Evolutionary conservation across 2,329 filamentous ascomycete genomes (phyloP).

Genomic region (Trichophyton mentagrophytes): DNA sequence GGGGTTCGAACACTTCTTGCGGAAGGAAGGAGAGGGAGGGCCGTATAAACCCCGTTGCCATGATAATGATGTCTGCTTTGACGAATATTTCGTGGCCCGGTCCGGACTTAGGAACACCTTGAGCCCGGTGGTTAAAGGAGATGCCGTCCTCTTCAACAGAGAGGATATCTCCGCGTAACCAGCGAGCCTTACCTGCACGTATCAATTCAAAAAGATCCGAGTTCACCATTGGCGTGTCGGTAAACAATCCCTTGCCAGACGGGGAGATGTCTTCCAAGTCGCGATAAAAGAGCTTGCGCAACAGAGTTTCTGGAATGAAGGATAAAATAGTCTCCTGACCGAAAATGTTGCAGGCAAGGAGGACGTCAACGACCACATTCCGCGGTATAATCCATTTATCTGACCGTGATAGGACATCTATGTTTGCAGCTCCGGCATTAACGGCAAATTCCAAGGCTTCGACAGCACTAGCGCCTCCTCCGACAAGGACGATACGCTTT

Average conservation of each 20-base stretch:
- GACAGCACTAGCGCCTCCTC: conserved; percentile 67
- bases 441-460: conserved; percentile 72
- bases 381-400: conserved; percentile 84
- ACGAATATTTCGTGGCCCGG: conserved; percentile 55
- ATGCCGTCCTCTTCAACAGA: conserved; percentile 52
- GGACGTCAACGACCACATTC: conserved; percentile 58
- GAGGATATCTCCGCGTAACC: conserved; percentile 70
- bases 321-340: conserved; percentile 63
- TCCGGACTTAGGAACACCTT: conserved; percentile 63
- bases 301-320: conserved; percentile 63
- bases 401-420: conserved; percentile 59
- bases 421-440: conserved; percentile 51
- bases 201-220: conserved; percentile 66
- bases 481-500: conserved; percentile 65
- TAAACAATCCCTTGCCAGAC: conserved; percentile 59
- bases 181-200: conserved; percentile 57
- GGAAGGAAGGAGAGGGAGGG: conserved; percentile 64
- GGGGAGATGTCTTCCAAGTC: conserved; percentile 65
- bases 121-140: conserved; percentile 55
- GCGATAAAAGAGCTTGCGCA: conserved; percentile 70
- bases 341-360: conserved; percentile 66
- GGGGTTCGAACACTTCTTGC: conserved; percentile 55
- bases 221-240: conserved; percentile 77
- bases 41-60: conserved; percentile 71
- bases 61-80: conserved; percentile 62